These are phyloP conservation scores for Solanum rostratum DNA, from an alignment of 257 asterid species.

Conservation along the genomic window DNA sequence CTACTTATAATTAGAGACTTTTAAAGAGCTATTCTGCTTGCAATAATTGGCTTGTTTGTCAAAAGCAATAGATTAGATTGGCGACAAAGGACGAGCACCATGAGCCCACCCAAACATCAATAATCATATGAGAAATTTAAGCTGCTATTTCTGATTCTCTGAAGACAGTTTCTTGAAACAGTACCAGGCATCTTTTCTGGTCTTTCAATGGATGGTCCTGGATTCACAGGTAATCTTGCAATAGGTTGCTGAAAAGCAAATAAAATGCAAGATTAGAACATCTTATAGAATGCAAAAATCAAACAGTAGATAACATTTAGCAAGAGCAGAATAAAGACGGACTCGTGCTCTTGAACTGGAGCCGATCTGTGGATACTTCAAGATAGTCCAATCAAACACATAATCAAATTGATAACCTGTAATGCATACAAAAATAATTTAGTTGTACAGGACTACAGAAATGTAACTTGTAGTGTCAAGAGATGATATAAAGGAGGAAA, in stretches of 20 bases:
- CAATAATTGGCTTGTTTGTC: neutral
- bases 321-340: neutral
- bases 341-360: conserved; percentile 65
- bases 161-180: neutral
- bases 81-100: neutral
- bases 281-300: neutral
- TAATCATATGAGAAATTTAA: neutral
- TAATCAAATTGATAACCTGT: conserved; percentile 82
- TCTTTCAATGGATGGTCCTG: conserved; percentile 54
- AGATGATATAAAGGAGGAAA: neutral
- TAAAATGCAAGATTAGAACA: neutral
- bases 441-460: neutral
- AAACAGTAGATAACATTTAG: neutral
- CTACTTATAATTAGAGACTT: neutral
- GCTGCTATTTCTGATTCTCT: neutral
- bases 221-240: conserved; percentile 45
- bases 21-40: neutral
- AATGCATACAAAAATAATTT: neutral
- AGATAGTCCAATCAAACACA: conserved; percentile 87
- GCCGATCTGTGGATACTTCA: conserved; percentile 74
- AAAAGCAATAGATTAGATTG: neutral
- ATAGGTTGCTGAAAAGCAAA: conserved; percentile 37
- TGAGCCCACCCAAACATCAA: neutral
- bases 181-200: conserved; percentile 60
- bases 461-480: neutral